Conservation (phyloP, 1,284 basidiomycete species). For the Cutaneotrichosporon daszewskae region DNA sequence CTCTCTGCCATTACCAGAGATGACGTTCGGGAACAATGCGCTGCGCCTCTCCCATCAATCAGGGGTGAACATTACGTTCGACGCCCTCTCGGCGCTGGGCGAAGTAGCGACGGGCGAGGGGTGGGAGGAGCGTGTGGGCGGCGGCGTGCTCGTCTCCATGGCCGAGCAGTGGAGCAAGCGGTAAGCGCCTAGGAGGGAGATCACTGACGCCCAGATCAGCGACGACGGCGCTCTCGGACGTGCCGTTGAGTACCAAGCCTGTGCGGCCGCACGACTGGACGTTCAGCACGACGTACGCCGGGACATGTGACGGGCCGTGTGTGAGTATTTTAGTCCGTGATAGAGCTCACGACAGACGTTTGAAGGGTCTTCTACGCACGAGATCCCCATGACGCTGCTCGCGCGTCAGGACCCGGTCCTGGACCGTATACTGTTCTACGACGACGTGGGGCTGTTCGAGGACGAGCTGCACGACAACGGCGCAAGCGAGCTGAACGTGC, state of each 20-base stretch:
- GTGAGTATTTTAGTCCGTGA: slow-evolving; percentile 28
- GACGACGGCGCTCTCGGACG: slow-evolving; percentile 33
- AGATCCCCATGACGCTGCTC: slow-evolving; percentile 73
- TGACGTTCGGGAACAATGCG: slow-evolving; percentile 88
- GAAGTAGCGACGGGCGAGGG: slow-evolving; percentile 68
- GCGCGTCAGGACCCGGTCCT: slow-evolving; percentile 72
- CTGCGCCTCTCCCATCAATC: slow-evolving; percentile 54
- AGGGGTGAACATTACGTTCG: slow-evolving; percentile 65
- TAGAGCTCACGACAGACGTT: slow-evolving; percentile 37
- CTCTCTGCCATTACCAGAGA: slow-evolving; percentile 80
- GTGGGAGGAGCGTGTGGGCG: slow-evolving; percentile 65
- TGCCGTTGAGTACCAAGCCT: slow-evolving; percentile 67
- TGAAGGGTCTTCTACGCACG: slow-evolving; percentile 55
- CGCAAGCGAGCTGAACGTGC: slow-evolving; percentile 68
- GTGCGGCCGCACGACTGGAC: slow-evolving; percentile 98
- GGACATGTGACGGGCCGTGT: slow-evolving; percentile 50
- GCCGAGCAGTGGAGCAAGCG: slow-evolving; percentile 89
- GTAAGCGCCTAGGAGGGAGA: slow-evolving; percentile 48
- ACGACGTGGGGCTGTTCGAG: slow-evolving; percentile 85
- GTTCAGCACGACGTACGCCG: slow-evolving; percentile 82
- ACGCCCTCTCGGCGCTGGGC: slow-evolving; percentile 63
- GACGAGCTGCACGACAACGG: slow-evolving; percentile 95
- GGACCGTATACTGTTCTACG: slow-evolving; percentile 75
- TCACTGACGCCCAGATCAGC: slow-evolving; percentile 16
- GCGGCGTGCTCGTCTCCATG: slow-evolving; percentile 87